Evolutionary conservation across 306 rosid species (phyloP), one percentile per base, ranked within the genome.

Genomic region (Begonia fuchsioides): DNA sequence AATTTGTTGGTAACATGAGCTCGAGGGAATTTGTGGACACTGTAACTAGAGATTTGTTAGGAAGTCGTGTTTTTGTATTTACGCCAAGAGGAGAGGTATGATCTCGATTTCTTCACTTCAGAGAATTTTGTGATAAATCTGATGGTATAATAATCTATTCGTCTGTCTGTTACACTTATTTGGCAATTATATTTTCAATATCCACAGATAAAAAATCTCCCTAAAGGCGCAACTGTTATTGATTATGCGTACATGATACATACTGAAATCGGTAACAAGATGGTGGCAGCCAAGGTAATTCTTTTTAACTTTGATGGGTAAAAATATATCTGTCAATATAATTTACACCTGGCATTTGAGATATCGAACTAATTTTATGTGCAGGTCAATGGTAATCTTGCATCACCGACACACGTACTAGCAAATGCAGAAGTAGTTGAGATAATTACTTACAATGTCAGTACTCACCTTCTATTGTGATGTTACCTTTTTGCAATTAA

Each of bases 1-100:
- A 92, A 78, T 92, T 92, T 54, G 98, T 92, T 46, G 98, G 98
- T 73, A 92, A 92, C 81, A 92, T 92, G 98, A 92, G 94, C 72
- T 92, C 98, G 53, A 82, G 98, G 74, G 98, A 92, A 68, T 92
- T 85, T 59, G 98, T 92, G 11, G 98, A 92, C 63, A 92, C 96
- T 47, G 53, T 92, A 64, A 85, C 96, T 39, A 84, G 96, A 75
- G 98, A 92, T 72, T 73, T 92, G 41, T 74, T 92, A 56, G 93
- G 98, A 7, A 92, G 98, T 58, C 78, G 98, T 56, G 94, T 92
- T 72, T 92, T 92, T 68, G 98, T 92, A 50, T 92, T 92, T 69
- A 85, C 98, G 10, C 98, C 98, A 38, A 79, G 85, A 66, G 98
- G 96, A 65, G 98, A 85, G 98, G 98, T 85, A 71, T 68, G 62